Base-by-base conservation (phyloP, 2,329 filamentous ascomycete genomes). In the Cladophialophora immunda region DNA sequence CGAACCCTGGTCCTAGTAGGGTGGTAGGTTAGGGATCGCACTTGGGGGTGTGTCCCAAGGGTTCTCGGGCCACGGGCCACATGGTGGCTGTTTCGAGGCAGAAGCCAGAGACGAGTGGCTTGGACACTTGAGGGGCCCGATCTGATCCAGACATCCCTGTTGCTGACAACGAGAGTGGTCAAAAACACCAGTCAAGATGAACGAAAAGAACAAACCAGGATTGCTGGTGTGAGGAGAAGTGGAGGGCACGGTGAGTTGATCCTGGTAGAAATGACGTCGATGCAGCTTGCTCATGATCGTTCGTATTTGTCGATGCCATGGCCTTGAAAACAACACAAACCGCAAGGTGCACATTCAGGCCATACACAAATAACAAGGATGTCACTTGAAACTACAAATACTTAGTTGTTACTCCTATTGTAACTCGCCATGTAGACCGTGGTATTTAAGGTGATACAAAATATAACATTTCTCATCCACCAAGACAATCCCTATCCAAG, bases 401-500 rank as follows among this genome's bases (percentile, higher is more conserved):
- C 13, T 38, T 13, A 15, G 34, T 15, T 2, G 38, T 6, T 19
- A 41, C 15, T 41, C 38, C 38, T 41, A 17, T 5, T 41, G 38
- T n/a, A n/a, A 34, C 32, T 6, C 32, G 32, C 6, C 32, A 34
- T 19, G 15, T n/a, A 4, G 38, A 41, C 38, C 15, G 38, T 19
- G 38, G 36, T 32, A 34, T 34, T 34, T 5, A 11, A 34, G 9
- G 2, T 11, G 32, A 8, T n/a, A 25, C 36, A 19, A 45, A 19
- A 17, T 22, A 27, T 17, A 27, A 8, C 27, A 59, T 22, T 27
- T n/a, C 27, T 7, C 41, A 30, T 13, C 15, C 29, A 32, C 13
- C 6, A 22, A 34, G 45, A 30, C 22, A 34, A 50, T 50, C 29
- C 17, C 62, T 70, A 71, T 29, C 69, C 69, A 19, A 71, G 59